Evolutionary conservation across 2,329 filamentous ascomycete genomes (phyloP).

Genomic region (Hymenoscyphus linearis): DNA sequence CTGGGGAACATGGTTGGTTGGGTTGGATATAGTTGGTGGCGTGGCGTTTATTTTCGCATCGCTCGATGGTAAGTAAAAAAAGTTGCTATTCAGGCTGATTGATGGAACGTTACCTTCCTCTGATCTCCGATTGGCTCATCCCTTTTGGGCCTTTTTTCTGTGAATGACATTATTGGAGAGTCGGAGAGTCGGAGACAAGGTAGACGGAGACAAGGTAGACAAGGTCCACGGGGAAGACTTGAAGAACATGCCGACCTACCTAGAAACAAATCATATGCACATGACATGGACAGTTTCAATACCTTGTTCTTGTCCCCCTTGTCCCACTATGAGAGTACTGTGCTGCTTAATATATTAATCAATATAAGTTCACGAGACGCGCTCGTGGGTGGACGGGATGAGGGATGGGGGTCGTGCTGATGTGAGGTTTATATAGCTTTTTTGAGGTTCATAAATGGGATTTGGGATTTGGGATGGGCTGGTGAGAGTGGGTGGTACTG

Average conservation of each 20-base stretch:
- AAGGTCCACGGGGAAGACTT: no score
- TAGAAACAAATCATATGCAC: no score
- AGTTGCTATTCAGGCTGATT: constrained; percentile 8
- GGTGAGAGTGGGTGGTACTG: neutral
- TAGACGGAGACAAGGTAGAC: no score
- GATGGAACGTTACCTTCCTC: constrained; percentile 7
- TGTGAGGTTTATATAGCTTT: neutral
- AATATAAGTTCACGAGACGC: neutral
- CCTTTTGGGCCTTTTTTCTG: neutral
- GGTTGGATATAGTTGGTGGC: neutral
- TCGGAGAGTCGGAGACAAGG: no score
- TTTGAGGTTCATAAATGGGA: neutral
- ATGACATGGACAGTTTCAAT: no score
- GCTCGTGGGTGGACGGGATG: neutral
- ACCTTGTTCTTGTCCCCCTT: no score
- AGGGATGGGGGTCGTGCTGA: neutral
- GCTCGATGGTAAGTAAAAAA: no score
- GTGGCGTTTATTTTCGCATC: no score
- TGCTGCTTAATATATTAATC: neutral
- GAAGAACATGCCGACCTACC: no score
- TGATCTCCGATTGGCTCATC: neutral
- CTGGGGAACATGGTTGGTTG: neutral
- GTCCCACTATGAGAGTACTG: no score
- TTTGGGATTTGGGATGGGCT: neutral
- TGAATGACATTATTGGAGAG: no score